Percentiles rank a stretch among this genome's conserved stretches.
These are phyloP conservation scores for Sonneratia alba DNA, from an alignment of 345 rosid species.

Conservation along the genomic window DNA sequence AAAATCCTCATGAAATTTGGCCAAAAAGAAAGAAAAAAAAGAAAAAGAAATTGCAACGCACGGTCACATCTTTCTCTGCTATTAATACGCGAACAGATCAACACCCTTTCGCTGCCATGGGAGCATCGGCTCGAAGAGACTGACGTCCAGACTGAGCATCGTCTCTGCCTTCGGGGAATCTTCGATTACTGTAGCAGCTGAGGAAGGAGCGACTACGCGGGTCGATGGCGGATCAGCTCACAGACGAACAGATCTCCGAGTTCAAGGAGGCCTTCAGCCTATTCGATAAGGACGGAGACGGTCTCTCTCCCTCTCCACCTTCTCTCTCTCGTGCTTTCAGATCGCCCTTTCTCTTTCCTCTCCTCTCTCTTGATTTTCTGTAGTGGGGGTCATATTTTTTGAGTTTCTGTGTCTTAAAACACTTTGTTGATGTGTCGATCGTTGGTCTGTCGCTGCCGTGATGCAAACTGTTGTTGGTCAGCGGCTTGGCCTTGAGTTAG, in stretches of 20 bases:
- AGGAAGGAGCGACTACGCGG: neutral
- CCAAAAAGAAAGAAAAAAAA: too few relatives aligned
- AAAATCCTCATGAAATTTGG: neutral
- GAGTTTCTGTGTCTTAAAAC: neutral
- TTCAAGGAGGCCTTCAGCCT: slow-evolving; percentile 38
- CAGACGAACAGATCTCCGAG: slow-evolving; percentile 33
- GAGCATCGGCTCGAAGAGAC: neutral
- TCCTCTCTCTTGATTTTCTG: neutral
- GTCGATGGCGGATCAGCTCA: slow-evolving; percentile 26
- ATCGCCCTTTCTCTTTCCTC: neutral
- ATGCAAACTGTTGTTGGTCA: neutral
- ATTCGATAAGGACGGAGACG: slow-evolving; percentile 36
- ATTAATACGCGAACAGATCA: neutral
- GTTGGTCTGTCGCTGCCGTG: neutral
- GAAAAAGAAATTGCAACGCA: neutral
- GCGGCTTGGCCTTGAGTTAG: neutral
- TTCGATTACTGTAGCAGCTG: neutral
- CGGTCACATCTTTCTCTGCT: neutral
- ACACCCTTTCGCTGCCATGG: neutral
- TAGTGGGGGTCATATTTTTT: neutral
- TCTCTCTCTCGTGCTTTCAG: too few relatives aligned
- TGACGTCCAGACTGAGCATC: too few relatives aligned
- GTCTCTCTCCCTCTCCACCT: slow-evolving; percentile 11
- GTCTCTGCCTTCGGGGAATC: neutral
- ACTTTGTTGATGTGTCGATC: neutral